A percentile compares a stretch with the other conserved stretches of the same genome.
These are phyloP conservation scores for Acorus calamus DNA, from an alignment of 106 monocot species.

Conservation along the genomic window DNA sequence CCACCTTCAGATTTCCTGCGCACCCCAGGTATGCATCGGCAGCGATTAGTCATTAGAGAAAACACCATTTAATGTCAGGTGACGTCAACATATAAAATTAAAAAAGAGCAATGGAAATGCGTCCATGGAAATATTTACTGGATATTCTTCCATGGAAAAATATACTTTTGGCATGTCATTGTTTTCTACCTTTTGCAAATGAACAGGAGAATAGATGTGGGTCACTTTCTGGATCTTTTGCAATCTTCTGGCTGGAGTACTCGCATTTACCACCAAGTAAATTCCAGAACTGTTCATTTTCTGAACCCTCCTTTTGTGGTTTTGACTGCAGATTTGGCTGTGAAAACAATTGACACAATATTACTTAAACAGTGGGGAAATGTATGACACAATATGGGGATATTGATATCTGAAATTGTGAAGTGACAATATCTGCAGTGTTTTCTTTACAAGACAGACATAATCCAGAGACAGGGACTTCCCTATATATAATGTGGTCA, in stretches of 20 bases:
- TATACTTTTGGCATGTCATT: neutral
- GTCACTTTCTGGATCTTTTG: slow-evolving; percentile 63
- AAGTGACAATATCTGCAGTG: too few relatives aligned
- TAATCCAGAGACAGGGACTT: too few relatives aligned
- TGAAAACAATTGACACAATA: neutral
- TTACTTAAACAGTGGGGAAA: too few relatives aligned
- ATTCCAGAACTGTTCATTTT: slow-evolving; percentile 78
- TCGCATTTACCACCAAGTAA: slow-evolving; percentile 73
- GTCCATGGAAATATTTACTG: too few relatives aligned
- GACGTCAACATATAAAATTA: too few relatives aligned
- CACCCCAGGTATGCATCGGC: neutral
- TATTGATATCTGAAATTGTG: too few relatives aligned
- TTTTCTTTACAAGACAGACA: too few relatives aligned
- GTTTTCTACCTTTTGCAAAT: slow-evolving; percentile 49
- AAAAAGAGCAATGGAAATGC: too few relatives aligned
- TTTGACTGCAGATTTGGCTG: slow-evolving; percentile 76
- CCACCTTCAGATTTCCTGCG: slow-evolving; percentile 22
- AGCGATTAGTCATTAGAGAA: neutral
- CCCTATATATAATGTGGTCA: too few relatives aligned
- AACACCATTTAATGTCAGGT: too few relatives aligned
- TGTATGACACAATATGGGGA: too few relatives aligned
- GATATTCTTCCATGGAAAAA: too few relatives aligned
- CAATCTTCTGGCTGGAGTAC: slow-evolving; percentile 63
- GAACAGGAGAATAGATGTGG: slow-evolving; percentile 65
- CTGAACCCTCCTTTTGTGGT: slow-evolving; percentile 80